A percentile compares a stretch with the other conserved stretches of the same genome.
Conservation (phyloP, 192 early-diverging fungal genomes). For the Umbelopsis vinacea region DNA sequence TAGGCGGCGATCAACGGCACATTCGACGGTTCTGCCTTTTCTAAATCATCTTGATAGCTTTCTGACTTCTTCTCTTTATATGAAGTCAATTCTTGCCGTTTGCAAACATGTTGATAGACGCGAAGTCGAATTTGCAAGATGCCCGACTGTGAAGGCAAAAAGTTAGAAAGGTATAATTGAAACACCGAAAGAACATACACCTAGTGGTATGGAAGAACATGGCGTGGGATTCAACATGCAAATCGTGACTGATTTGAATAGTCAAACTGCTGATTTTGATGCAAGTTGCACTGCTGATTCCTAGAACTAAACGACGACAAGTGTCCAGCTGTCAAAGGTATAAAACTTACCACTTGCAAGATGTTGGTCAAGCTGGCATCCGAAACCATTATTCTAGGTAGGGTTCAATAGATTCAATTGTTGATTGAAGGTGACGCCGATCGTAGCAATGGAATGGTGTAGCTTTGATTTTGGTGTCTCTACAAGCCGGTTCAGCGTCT, state of each 20-base stretch:
- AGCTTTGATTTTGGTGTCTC: background rate
- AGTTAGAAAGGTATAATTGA: background rate
- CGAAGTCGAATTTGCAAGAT: slow-evolving; percentile 42
- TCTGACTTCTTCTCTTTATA: slow-evolving; percentile 2
- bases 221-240: no score
- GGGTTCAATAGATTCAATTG: background rate
- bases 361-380: slow-evolving; percentile 21
- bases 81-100: background rate
- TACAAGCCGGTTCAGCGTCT: background rate
- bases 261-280: no score
- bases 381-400: slow-evolving; percentile 1
- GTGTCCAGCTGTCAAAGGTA: background rate
- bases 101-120: slow-evolving; percentile 35
- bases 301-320: no score
- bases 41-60: background rate
- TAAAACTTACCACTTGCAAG: slow-evolving; percentile 19
- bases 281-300: no score
- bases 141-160: slow-evolving; percentile 33
- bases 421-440: background rate
- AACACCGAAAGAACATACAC: background rate
- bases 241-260: no score
- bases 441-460: background rate
- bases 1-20: background rate
- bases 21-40: background rate
- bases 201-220: no score